phyloP scores from a whole-genome alignment of 805 yeast genomes.

The Myxozyma vanderwaltii region DNA sequence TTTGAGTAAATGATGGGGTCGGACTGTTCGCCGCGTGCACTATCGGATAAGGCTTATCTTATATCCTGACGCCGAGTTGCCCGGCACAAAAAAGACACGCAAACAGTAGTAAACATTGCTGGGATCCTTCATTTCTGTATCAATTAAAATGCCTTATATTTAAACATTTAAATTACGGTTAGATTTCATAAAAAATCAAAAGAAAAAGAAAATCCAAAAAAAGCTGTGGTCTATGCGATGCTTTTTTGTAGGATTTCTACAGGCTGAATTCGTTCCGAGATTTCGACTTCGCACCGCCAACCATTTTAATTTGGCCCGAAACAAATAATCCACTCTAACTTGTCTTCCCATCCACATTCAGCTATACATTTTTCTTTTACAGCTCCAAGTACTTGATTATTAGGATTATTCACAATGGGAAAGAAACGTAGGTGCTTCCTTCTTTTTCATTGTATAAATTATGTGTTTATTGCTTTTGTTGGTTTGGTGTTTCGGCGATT shows the following conservation, averaged over 20 bases:
- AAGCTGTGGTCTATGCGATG: too few species aligned
- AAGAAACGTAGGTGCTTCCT: conserved; percentile 28
- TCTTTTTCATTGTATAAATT: not conserved
- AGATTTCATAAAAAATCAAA: not conserved
- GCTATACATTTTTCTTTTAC: too few species aligned
- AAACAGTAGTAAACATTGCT: too few species aligned
- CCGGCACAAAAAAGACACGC: not conserved
- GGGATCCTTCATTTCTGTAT: too few species aligned
- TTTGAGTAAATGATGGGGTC: not conserved
- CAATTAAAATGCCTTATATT: too few species aligned
- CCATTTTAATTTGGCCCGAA: too few species aligned
- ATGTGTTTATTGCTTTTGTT: not conserved
- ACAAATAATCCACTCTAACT: too few species aligned
- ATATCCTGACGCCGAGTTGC: not conserved
- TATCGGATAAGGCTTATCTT: not conserved
- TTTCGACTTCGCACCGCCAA: too few species aligned
- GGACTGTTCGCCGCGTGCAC: not conserved
- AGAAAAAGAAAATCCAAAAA: too few species aligned
- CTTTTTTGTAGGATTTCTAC: too few species aligned
- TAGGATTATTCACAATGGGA: conserved; percentile 24
- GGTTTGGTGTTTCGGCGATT: not conserved
- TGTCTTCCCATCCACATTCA: too few species aligned
- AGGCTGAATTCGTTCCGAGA: too few species aligned
- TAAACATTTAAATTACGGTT: not conserved
- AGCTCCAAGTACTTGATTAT: not conserved